Conservation (phyloP, 257 asterid species). For the Nicotiana paniculata region DNA sequence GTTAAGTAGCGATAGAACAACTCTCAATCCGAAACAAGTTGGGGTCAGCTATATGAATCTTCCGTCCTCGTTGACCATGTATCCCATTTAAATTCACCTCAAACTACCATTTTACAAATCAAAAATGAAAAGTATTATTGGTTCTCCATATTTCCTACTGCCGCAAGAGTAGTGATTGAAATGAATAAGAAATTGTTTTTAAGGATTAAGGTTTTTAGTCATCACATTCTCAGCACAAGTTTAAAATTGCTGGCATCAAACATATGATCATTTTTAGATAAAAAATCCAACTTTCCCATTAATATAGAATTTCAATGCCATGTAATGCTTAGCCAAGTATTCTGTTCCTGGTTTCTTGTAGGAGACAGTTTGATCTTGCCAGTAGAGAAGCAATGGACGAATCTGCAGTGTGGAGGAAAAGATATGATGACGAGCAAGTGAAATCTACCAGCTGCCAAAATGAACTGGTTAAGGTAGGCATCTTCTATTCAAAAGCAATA, state of each 20-base stretch:
- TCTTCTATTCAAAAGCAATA: background rate
- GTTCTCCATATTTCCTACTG: too few species aligned
- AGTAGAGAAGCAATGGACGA: constrained; percentile 98
- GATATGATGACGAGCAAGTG: constrained; percentile 63
- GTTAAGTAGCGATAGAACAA: background rate
- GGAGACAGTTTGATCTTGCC: constrained; percentile 94
- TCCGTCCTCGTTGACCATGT: too few species aligned
- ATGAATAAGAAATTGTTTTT: background rate
- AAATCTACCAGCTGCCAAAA: constrained; percentile 41
- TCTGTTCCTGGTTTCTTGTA: constrained; percentile 29
- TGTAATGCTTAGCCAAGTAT: background rate
- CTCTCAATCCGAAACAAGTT: too few species aligned
- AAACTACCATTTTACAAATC: too few species aligned
- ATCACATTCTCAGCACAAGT: background rate
- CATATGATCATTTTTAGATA: background rate
- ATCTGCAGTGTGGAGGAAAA: constrained; percentile 95
- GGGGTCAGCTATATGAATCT: too few species aligned
- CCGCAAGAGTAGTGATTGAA: background rate
- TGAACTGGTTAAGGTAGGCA: constrained; percentile 55
- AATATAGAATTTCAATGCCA: background rate
- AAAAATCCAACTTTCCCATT: background rate
- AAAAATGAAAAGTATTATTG: too few species aligned
- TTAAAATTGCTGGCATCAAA: background rate
- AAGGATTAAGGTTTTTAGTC: background rate
- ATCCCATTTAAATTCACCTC: too few species aligned